A percentile compares a stretch with the other conserved stretches of the same genome.
Evolutionary conservation across 2,329 filamentous ascomycete genomes (phyloP).

Genomic region (Elsinoe batatas): DNA sequence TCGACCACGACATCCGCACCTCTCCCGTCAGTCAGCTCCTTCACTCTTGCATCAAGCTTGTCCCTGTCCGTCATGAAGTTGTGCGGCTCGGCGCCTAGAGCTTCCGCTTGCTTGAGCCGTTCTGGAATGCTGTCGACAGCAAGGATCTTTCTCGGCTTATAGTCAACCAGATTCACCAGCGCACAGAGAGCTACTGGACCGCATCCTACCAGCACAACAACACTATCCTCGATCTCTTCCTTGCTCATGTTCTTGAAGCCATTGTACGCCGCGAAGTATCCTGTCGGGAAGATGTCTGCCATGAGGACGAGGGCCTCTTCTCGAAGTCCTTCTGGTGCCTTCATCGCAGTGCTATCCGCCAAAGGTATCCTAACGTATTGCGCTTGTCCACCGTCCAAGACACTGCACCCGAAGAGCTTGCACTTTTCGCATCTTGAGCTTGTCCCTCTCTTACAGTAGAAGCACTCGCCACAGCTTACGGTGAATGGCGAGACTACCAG

Average conservation of each 20-base stretch:
- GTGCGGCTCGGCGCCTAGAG: constrained; percentile 70
- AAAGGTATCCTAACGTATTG: constrained; percentile 59
- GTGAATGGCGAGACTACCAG: constrained; percentile 78
- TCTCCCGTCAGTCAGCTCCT: constrained; percentile 64
- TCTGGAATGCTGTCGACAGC: constrained; percentile 52
- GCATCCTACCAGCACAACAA: constrained; percentile 73
- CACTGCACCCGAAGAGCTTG: constrained; percentile 58
- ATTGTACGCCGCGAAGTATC: constrained; percentile 73
- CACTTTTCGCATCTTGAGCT: constrained; percentile 67
- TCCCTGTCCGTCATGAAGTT: constrained; percentile 63
- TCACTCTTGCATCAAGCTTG: constrained; percentile 57
- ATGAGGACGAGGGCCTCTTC: constrained; percentile 72
- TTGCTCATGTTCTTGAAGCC: constrained; percentile 55
- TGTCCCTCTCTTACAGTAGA: constrained; percentile 70
- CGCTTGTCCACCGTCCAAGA: constrained; percentile 25
- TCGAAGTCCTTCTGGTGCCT: constrained; percentile 59
- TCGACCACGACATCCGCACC: constrained; percentile 75
- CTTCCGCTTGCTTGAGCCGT: constrained; percentile 61
- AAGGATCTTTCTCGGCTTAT: constrained; percentile 64
- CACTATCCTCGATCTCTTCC: constrained; percentile 53
- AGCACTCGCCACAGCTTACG: constrained; percentile 65
- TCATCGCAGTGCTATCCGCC: constrained; percentile 71
- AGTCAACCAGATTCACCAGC: constrained; percentile 64
- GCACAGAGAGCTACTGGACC: constrained; percentile 74
- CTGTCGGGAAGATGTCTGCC: constrained; percentile 82